Evolutionary conservation across 805 yeast genomes (phyloP), one percentile per base, ranked within the genome.

Genomic region (Metschnikowia dekortorum): DNA sequence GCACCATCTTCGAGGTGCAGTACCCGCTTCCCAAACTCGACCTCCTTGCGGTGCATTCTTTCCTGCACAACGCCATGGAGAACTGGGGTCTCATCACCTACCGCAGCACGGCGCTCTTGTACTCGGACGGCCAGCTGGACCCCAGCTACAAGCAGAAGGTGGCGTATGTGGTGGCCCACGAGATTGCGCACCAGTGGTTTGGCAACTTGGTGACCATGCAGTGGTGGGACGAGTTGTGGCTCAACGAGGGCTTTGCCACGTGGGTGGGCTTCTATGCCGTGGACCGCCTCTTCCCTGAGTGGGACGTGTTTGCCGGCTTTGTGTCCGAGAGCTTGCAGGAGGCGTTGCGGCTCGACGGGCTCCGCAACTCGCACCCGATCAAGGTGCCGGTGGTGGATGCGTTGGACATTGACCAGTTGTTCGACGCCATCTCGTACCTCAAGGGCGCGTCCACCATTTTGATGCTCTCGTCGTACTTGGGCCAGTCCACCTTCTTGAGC

Each of bases 201-300:
- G 96, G 96, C 49, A 85, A 89, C 67, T 77, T 85, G 59, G 92
- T 87, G 53, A 89, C 96, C 43, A 89, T 88, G 96, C 83, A 85
- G 61, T 89, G 95, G 94, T 88, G 96, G 96, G 89, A 88, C 60
- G 94, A 87, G 60, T 75, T 88, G 57, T 88, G 96, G 96, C 79
- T 88, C 53, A 88, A 88, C 63, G 96, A 88, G 69, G 94, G 95
- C 11, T 88, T 88, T 69, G 96, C 96, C 14, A 88, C 96, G 29
- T 88, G 88, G 84, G 86, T 85, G 63, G 87, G 89, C 3, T 85
- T 79, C 76, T 70, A 77, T 48, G 84, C 90, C 14, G 84, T 84
- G 47, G 84, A 85, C 61, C 67, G 77, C 55, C 76, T 87, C 59
- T 82, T 79, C 65, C 95, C 95, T 10, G 88, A 84, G 53, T 88